Percentiles rank a stretch among this genome's conserved stretches.
These are phyloP conservation scores for Sextonia rubra DNA, from an alignment of 164 flowering plant genomes.

Conservation along the genomic window DNA sequence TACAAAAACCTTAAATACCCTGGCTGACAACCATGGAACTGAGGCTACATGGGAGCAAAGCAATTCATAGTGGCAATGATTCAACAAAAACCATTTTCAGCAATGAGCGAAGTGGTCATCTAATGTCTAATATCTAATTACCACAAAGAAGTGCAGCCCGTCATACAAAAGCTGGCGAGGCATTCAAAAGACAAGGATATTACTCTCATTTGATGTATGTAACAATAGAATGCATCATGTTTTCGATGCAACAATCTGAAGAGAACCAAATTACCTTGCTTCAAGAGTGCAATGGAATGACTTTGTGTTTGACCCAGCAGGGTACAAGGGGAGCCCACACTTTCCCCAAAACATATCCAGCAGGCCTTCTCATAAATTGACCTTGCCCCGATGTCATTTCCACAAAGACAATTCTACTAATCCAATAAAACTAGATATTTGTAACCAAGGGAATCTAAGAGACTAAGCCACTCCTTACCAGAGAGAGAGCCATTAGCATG, in stretches of 20 bases:
- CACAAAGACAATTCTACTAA: background rate
- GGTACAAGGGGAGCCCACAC: background rate
- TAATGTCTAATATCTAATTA: too few relatives aligned
- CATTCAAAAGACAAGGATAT: background rate
- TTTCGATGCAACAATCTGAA: background rate
- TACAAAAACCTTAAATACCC: background rate
- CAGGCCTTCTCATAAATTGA: background rate
- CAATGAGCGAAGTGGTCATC: background rate
- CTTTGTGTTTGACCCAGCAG: background rate
- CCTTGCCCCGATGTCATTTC: background rate
- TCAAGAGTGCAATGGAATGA: background rate
- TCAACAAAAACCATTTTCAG: background rate
- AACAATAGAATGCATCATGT: background rate
- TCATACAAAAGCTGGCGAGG: background rate
- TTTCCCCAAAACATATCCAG: too few relatives aligned
- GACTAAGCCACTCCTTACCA: too few relatives aligned
- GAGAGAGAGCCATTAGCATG: too few relatives aligned
- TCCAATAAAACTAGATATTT: background rate
- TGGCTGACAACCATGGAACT: background rate
- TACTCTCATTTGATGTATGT: background rate
- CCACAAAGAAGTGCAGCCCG: too few relatives aligned
- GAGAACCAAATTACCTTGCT: background rate
- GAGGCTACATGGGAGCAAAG: background rate
- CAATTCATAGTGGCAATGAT: background rate
- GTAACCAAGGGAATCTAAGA: background rate